Evolutionary conservation across 768 basidiomycete genomes (phyloP).

Genomic region (Boletus vermiculosoides): DNA sequence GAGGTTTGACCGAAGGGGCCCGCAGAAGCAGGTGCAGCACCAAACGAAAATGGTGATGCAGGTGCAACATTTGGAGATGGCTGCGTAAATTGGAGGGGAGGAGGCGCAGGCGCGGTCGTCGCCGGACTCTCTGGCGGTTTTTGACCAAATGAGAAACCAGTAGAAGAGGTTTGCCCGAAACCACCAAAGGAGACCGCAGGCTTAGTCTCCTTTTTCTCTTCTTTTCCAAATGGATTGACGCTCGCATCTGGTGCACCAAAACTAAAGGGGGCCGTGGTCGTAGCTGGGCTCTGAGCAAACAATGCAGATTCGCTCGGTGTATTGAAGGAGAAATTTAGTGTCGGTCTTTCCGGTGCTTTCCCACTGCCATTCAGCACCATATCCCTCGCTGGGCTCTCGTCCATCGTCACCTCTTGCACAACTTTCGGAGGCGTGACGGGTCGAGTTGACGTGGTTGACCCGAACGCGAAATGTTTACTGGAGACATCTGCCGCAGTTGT

Average conservation of each 20-base stretch:
- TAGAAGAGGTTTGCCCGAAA: slow-evolving; percentile 45
- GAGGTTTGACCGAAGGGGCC: slow-evolving; percentile 44
- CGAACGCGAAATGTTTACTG: slow-evolving; percentile 56
- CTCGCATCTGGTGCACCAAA: slow-evolving; percentile 32
- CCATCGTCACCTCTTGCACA: slow-evolving; percentile 74
- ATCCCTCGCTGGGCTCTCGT: slow-evolving; percentile 75
- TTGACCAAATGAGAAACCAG: slow-evolving; percentile 50
- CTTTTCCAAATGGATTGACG: slow-evolving; percentile 50
- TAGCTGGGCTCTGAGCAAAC: slow-evolving; percentile 36
- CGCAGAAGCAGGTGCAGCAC: slow-evolving; percentile 35
- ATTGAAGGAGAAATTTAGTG: slow-evolving; percentile 50
- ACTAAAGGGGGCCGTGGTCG: slow-evolving; percentile 33
- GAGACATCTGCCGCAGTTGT: slow-evolving; percentile 42
- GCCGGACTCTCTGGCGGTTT: slow-evolving; percentile 39
- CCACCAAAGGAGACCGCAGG: slow-evolving; percentile 41
- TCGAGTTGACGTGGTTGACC: slow-evolving; percentile 40
- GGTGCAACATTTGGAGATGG: slow-evolving; percentile 38
- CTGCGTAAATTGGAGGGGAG: slow-evolving; percentile 50
- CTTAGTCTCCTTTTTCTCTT: slow-evolving; percentile 46
- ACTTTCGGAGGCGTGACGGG: slow-evolving; percentile 66
- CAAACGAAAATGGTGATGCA: slow-evolving; percentile 46
- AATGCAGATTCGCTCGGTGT: slow-evolving; percentile 35
- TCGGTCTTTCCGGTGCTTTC: slow-evolving; percentile 41
- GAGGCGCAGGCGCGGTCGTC: slow-evolving; percentile 37
- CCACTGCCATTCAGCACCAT: slow-evolving; percentile 42